Percentiles rank a stretch among this genome's conserved stretches.
phyloP scores from a whole-genome alignment of 2,329 filamentous ascomycete species.

The Nothomitra cinnamomea region DNA sequence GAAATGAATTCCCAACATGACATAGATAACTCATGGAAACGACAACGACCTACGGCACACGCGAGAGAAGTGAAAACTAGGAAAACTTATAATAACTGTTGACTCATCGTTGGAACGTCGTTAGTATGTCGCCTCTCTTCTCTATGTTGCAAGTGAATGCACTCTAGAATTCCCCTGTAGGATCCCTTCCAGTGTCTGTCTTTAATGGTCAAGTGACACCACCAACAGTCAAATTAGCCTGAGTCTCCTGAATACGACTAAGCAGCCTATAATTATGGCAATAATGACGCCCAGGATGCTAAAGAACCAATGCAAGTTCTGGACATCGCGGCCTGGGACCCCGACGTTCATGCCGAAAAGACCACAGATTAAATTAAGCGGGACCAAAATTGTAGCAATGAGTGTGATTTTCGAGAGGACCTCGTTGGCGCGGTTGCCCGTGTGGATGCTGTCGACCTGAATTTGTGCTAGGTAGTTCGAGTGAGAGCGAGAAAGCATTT shows the following conservation, averaged over 20 bases:
- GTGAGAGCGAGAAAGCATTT: conserved; percentile 87
- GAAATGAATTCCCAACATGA: too few species aligned
- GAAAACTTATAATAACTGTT: too few species aligned
- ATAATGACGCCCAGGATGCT: conserved; percentile 39
- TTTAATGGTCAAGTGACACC: not conserved
- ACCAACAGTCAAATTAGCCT: conserved; percentile 2
- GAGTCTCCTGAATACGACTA: conserved; percentile 1
- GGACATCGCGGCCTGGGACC: conserved; percentile 42
- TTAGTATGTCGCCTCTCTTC: too few species aligned
- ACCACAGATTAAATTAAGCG: conserved; percentile 80
- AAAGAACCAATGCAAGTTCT: conserved; percentile 38
- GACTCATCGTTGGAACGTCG: too few species aligned
- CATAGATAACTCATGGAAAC: too few species aligned
- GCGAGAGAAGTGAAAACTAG: too few species aligned
- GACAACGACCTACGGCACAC: too few species aligned
- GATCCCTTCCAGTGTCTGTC: not conserved
- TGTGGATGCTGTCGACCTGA: conserved; percentile 75
- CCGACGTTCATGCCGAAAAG: conserved; percentile 77
- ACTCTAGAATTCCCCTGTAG: too few species aligned
- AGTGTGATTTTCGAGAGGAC: conserved; percentile 91
- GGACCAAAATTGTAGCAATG: conserved; percentile 86
- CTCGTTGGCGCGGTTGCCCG: conserved; percentile 76
- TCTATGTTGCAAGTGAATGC: too few species aligned
- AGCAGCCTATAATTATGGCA: not conserved
- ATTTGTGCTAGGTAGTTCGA: conserved; percentile 93